phyloP scores from a whole-genome alignment of 495 filamentous ascomycete genomes.

The Beverwykella pulmonaria region DNA sequence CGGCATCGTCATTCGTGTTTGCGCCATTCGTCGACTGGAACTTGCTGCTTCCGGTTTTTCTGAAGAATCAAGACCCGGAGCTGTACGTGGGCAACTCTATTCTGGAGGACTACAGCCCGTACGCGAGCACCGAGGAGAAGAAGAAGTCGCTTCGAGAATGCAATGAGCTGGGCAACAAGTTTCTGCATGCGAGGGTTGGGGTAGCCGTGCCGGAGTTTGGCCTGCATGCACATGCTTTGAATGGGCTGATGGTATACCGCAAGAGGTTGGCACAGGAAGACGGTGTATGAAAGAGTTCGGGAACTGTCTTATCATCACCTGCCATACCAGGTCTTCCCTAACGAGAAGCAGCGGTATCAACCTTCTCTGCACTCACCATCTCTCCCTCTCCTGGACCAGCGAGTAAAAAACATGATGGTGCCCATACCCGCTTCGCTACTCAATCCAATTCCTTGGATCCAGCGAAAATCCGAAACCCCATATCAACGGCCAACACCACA shows the following conservation, averaged over 20 bases:
- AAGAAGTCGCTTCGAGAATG: constrained; percentile 3
- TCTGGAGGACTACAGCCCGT: constrained; percentile 17
- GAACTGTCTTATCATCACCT: too few species aligned
- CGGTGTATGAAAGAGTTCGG: neutral
- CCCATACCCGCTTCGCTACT: too few species aligned
- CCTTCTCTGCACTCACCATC: too few species aligned
- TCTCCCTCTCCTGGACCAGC: too few species aligned
- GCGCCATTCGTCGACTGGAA: constrained; percentile 35
- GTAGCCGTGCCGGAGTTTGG: constrained; percentile 15
- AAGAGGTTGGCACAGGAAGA: neutral
- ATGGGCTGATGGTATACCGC: constrained; percentile 20
- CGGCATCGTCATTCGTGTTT: constrained; percentile 21
- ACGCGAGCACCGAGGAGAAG: constrained; percentile 9
- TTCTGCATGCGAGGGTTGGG: neutral
- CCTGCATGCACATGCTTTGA: constrained; percentile 17
- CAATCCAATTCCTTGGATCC: too few species aligned
- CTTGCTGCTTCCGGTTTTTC: constrained; percentile 25
- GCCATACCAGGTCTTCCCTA: too few species aligned
- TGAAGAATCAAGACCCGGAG: constrained; percentile 23
- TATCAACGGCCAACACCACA: too few species aligned
- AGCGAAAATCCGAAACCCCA: too few species aligned
- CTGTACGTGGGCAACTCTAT: constrained; percentile 36
- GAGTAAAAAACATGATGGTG: too few species aligned
- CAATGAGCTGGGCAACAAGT: constrained; percentile 5
- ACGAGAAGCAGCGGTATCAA: too few species aligned